Conservation (phyloP, 495 filamentous ascomycete species). For the Rostrohypoxylon terebratum region DNA sequence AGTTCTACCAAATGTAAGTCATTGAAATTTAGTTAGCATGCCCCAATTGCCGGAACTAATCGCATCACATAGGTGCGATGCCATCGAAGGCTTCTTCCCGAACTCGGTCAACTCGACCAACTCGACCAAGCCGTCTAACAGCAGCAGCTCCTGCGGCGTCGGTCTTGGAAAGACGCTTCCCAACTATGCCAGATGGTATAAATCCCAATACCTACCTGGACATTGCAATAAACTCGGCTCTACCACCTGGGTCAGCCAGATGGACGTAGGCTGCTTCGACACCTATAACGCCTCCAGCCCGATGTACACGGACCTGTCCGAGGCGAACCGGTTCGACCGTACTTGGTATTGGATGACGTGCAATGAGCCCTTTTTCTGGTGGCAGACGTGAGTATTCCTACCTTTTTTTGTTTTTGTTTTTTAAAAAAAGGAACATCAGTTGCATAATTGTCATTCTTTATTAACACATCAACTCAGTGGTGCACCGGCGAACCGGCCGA, state of each 20-base stretch:
- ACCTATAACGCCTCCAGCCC: conserved; percentile 66
- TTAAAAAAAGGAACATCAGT: background rate
- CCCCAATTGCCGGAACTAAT: background rate
- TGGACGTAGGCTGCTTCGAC: conserved; percentile 65
- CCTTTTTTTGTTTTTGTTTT: too few species aligned
- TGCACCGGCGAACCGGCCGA: conserved; percentile 55
- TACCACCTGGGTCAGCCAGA: conserved; percentile 56
- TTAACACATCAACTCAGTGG: conserved; percentile 49
- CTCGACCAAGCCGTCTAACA: conserved; percentile 38
- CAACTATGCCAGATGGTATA: conserved; percentile 68
- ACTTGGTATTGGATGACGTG: conserved; percentile 74
- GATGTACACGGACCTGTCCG: conserved; percentile 64
- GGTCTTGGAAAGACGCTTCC: conserved; percentile 66
- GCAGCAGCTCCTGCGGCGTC: conserved; percentile 60
- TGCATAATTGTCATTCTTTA: conserved; percentile 43
- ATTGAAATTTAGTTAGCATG: background rate
- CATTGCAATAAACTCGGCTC: conserved; percentile 59
- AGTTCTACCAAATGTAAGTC: conserved; percentile 65
- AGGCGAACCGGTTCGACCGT: conserved; percentile 60
- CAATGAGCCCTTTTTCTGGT: conserved; percentile 73
- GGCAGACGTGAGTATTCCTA: conserved; percentile 60
- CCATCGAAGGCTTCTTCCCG: conserved; percentile 50
- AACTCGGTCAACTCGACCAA: conserved; percentile 37
- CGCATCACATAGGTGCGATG: conserved; percentile 45
- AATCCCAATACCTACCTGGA: conserved; percentile 58